A percentile compares a stretch with the other conserved stretches of the same genome.
Evolutionary conservation across 805 yeast genomes (phyloP).

Genomic region (Ogataea corticis): DNA sequence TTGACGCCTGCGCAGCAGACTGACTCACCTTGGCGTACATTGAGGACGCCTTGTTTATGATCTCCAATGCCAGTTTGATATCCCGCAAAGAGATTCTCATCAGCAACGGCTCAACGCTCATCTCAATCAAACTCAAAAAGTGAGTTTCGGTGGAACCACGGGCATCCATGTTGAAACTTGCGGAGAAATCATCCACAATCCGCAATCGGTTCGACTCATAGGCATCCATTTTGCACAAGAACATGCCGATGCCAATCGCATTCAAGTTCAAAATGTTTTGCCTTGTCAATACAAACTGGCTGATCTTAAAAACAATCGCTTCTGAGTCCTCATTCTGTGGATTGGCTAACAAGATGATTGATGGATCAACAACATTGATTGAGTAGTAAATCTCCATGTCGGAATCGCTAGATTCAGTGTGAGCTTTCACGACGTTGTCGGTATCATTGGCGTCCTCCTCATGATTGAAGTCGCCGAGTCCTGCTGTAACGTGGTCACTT

Average conservation of each 20-base stretch:
- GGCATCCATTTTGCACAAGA: slow-evolving; percentile 71
- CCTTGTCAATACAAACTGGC: slow-evolving; percentile 69
- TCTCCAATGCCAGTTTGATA: slow-evolving; percentile 72
- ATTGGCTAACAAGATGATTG: slow-evolving; percentile 78
- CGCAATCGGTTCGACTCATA: slow-evolving; percentile 64
- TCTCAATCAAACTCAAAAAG: slow-evolving; percentile 61
- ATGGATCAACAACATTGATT: slow-evolving; percentile 72
- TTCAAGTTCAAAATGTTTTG: slow-evolving; percentile 67
- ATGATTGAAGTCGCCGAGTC: background rate
- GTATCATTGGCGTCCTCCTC: background rate
- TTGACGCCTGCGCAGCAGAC: slow-evolving; percentile 7
- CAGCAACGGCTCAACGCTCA: slow-evolving; percentile 76
- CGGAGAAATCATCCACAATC: slow-evolving; percentile 85
- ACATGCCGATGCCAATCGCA: slow-evolving; percentile 83
- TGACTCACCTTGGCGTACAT: slow-evolving; percentile 37
- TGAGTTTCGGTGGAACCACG: slow-evolving; percentile 62
- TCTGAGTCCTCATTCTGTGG: slow-evolving; percentile 69
- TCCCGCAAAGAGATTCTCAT: slow-evolving; percentile 85
- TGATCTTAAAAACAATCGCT: slow-evolving; percentile 87
- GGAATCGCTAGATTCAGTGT: slow-evolving; percentile 8
- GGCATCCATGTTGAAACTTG: slow-evolving; percentile 70
- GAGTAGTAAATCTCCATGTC: slow-evolving; percentile 13
- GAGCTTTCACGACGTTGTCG: slow-evolving; percentile 12
- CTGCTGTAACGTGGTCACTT: background rate
- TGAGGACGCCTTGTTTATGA: slow-evolving; percentile 70